Evolutionary conservation across 2,329 filamentous ascomycete species (phyloP).

Genomic region (Verticillium longisporum): DNA sequence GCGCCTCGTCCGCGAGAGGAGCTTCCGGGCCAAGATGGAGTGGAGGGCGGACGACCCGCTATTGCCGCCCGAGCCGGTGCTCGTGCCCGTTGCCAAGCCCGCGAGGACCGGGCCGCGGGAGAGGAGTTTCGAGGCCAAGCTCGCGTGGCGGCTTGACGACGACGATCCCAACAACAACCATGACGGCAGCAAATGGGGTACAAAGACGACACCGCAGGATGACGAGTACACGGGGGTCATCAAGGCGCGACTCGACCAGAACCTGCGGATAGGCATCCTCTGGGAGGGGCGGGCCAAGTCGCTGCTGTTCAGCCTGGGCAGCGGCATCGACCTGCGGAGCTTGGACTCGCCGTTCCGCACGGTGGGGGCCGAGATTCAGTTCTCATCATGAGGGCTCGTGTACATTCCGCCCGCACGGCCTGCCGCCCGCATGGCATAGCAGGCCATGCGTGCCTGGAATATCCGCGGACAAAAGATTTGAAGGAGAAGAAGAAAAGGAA

Average conservation of each 20-base stretch:
- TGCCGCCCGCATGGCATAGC: too few relatives aligned
- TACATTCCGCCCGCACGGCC: neutral
- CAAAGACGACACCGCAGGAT: conserved; percentile 20
- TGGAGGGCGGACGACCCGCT: conserved; percentile 36
- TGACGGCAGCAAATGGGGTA: neutral
- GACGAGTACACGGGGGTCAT: conserved; percentile 77
- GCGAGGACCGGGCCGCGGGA: conserved; percentile 17
- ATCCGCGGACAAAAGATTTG: neutral
- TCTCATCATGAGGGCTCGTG: conserved; percentile 59
- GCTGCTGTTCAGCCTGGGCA: conserved; percentile 83
- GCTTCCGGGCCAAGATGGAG: conserved; percentile 42
- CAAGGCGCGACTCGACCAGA: conserved; percentile 85
- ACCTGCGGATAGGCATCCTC: conserved; percentile 74
- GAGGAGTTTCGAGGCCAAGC: conserved; percentile 46
- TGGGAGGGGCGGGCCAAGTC: conserved; percentile 96
- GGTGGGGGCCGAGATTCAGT: conserved; percentile 73
- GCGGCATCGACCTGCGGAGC: conserved; percentile 72
- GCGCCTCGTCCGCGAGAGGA: conserved; percentile 25
- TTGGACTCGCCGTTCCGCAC: conserved; percentile 71
- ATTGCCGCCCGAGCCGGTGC: neutral
- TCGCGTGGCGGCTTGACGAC: conserved; percentile 40
- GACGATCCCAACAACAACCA: conserved; percentile 17
- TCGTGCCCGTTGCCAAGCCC: neutral
- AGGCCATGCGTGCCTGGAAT: too few relatives aligned
- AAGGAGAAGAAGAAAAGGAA: neutral